Base-by-base conservation (phyloP, 2,329 filamentous ascomycete species). In the Aspergillus versicolor region DNA sequence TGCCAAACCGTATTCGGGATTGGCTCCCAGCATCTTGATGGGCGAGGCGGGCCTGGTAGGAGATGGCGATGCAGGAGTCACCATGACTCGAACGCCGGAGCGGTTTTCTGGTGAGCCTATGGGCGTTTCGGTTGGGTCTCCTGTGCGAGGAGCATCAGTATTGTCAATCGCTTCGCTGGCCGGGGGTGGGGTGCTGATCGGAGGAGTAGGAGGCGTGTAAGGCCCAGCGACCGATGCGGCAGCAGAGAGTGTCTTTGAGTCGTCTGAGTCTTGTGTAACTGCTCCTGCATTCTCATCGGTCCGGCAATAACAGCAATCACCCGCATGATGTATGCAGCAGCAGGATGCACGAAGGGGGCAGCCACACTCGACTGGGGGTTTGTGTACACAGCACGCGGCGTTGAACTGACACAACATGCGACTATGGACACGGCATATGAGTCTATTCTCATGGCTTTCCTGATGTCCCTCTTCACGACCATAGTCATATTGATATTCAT, bases 241-340 rank as follows among this genome's bases (percentile, higher is more conserved):
- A 30, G 34, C 8, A 3, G 27, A 43, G 30, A 24, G 13, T 15
- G 40, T 43, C 19, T 51, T 40, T 13, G 24, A 49, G 17, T 15
- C 15, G 5, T 48, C 22, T 4, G 40, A 40, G 5, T 1, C 19
- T 6, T 17, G 12, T 12, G 13, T 30, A 30, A 13, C 45, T 3
- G 2, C 22, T 2, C 12, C 24, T 2, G 22, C 22, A n/a, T 12
- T 24, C 22, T 45, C 27, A 11, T 30, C 12, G 22, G 4, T 11
- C 19, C 58, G 48, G 32, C 63, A 65, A 19, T 54, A 22, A 30
- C 63, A 65, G 44, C 63, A 66, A 37, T 66, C 63, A 9, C 63
- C 61, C 11, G 49, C 43, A 41, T 65, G 62, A 48, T 66, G 64
- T 9, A 54, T n/a, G 47, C 63, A 66, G 44, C 64, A 66, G 49